Percentiles rank a stretch among this genome's conserved stretches.
Evolutionary conservation across 495 filamentous ascomycete genomes (phyloP).

Genomic region (Xylaria telfairii): DNA sequence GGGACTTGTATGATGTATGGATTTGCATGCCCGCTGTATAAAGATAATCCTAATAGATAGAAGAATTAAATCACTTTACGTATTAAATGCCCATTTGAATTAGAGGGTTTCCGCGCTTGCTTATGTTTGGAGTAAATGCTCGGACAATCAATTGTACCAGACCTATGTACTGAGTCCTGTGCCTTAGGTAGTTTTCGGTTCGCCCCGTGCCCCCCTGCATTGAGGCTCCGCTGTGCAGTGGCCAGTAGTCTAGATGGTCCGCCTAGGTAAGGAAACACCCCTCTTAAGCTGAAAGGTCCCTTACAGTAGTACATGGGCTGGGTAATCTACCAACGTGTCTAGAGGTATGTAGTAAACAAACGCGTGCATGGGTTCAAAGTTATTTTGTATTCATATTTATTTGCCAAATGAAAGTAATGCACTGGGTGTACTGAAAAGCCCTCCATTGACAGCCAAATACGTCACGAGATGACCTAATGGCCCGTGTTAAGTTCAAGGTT

Average conservation of each 20-base stretch:
- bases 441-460: not conserved
- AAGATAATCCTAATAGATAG: conserved; percentile 19
- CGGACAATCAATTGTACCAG: not conserved
- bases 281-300: no score
- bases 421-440: no score
- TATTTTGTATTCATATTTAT: no score
- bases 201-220: not conserved
- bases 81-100: not conserved
- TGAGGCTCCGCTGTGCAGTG: not conserved
- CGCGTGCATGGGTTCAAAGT: no score
- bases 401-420: no score
- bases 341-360: no score
- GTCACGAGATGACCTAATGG: not conserved
- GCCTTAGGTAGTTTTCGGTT: not conserved
- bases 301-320: no score
- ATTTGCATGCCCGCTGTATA: not conserved
- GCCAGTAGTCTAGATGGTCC: not conserved
- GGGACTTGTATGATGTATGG: not conserved
- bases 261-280: no score
- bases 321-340: no score
- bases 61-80: not conserved
- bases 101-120: not conserved
- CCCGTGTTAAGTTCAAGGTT: not conserved
- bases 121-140: not conserved
- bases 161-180: no score